Base-by-base conservation (phyloP, 345 rosid species). In the Melastoma malabathricum region DNA sequence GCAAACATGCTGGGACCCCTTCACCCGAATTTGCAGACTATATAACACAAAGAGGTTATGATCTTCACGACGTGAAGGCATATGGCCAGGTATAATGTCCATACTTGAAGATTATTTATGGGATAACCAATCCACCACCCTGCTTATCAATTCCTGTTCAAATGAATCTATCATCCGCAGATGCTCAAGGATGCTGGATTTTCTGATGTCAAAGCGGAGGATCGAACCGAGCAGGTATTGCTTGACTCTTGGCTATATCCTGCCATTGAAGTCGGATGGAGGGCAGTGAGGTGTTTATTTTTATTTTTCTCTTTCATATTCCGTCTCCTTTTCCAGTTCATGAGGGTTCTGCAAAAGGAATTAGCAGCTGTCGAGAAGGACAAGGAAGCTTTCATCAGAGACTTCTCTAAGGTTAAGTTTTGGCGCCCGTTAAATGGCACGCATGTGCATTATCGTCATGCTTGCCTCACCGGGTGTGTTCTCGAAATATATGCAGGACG, bases 31-130 rank as follows among this genome's bases (percentile, higher is more conserved):
- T 92, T 49, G 70, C 79, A 0, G 79, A 64, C 60, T 84, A 92
- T 59, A 83, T 88, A 52, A 81, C 72, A 66, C 80, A 84, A 68
- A 76, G 98, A 75, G 98, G 95, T 29, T 92, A 92, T 66, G 94
- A 87, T 73, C 98, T 84, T 65, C 97, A 88, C 47, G 83, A 76
- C 51, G 73, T 88, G 4, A 61, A 83, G 71, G 56, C 83, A 38
- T 92, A 92, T 50, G 90, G 88, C 44, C 93, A 81, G 95, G 98
- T 84, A 72, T 51, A 17, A n/a, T n/a, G 46, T 52, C 48, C 43
- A 18, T 9, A 15, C 8, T 9, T 34, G 6, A 4, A 31, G 8
- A 10, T 4, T 22, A 20, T n/a, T 25, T 52, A 8, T 54, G 31
- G 13, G 12, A 18, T 25, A 3, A 44, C 49, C 23, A 45, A 44